Conservation (phyloP, 371 early-diverging fungal species). For the Mycotypha africana region DNA sequence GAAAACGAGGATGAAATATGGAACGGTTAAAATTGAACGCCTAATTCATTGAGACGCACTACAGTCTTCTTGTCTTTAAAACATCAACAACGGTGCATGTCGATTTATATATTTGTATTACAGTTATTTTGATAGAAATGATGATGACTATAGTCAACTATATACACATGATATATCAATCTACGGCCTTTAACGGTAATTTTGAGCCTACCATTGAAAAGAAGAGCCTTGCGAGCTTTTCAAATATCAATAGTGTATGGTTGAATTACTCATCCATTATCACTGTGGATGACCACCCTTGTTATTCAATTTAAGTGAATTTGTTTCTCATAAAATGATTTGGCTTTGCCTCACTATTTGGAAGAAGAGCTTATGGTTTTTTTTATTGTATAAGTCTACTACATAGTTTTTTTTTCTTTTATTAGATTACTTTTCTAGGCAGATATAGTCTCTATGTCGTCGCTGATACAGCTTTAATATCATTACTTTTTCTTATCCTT, state of each 20-base stretch:
- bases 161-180: not conserved
- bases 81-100: conserved; percentile 11
- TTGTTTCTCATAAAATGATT: no score
- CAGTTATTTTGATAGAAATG: conserved; percentile 16
- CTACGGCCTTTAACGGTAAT: conserved; percentile 12
- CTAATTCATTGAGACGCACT: no score
- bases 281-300: no score
- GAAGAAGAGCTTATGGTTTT: conserved; percentile 12
- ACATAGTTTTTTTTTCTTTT: conserved; percentile 4
- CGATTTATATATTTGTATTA: conserved; percentile 15
- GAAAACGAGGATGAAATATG: no score
- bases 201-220: conserved; percentile 13
- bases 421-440: no score
- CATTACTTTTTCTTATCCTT: conserved; percentile 39
- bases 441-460: no score
- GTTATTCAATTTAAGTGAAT: no score
- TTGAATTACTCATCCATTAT: no score
- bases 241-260: conserved; percentile 19
- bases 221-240: conserved; percentile 12
- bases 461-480: no score
- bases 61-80: conserved; percentile 17
- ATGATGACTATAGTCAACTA: no score
- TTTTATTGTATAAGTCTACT: conserved; percentile 13
- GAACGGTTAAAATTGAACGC: no score
- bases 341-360: no score